These are phyloP conservation scores for Xylaria sp. DNA, from an alignment of 2,329 filamentous ascomycete genomes.

Conservation along the genomic window DNA sequence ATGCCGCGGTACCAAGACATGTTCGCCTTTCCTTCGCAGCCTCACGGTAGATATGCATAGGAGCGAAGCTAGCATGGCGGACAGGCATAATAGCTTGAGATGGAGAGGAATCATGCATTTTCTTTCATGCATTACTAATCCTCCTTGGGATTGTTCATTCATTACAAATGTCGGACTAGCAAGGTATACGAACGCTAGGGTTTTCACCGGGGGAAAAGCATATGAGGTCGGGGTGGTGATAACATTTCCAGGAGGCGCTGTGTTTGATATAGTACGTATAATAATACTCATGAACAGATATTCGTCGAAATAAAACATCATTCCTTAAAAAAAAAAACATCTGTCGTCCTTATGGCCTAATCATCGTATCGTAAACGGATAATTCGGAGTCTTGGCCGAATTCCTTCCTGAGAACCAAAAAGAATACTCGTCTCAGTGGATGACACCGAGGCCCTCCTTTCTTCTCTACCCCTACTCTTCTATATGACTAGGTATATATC, in stretches of 20 bases:
- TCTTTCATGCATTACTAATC: background rate
- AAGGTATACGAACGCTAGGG: background rate
- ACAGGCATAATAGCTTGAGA: background rate
- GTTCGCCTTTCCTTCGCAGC: background rate
- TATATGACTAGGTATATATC: background rate
- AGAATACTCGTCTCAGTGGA: conserved; percentile 42
- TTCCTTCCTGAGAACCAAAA: conserved; percentile 23
- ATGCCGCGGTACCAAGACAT: background rate
- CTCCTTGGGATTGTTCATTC: background rate
- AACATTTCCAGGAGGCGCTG: too few relatives aligned
- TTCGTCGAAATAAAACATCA: background rate
- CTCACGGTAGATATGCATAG: background rate
- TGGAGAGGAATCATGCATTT: background rate
- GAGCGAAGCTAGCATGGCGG: background rate
- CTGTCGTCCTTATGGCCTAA: background rate
- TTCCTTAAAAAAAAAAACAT: background rate
- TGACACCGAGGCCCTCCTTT: conserved; percentile 27
- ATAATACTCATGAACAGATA: background rate
- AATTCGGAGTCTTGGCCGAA: conserved; percentile 20
- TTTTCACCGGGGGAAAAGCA: background rate
- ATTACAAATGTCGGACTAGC: background rate
- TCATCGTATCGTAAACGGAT: background rate
- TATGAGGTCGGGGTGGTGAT: background rate
- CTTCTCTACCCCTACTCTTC: conserved; percentile 4
- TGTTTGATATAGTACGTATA: background rate